Base-by-base conservation (phyloP, 345 rosid genomes). In the Eucalyptus pauciflora region DNA sequence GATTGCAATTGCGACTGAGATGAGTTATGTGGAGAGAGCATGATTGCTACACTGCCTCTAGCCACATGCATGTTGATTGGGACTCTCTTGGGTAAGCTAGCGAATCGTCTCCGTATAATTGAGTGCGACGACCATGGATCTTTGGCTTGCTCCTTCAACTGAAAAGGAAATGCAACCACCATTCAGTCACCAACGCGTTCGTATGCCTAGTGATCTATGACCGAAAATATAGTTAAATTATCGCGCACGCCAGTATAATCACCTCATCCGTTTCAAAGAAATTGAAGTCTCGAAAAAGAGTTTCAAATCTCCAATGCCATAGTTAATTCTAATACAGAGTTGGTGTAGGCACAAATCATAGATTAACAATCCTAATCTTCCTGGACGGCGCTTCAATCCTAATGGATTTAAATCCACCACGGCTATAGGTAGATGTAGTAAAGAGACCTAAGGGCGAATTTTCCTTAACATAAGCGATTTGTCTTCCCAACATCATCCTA, bases 221-320 rank as follows among this genome's bases (percentile, higher is more conserved):
- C 46, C 0, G 2, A 18, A 71, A 37, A 71, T 71, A 37, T 37
- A 1, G 46, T 20, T 37, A 20, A 76, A 76, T 76, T 37, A 76
- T 76, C 8, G 8, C 27, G 25, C 10, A 3, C 6, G 27, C 8
- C 8, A 0, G 3, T 10, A 18, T 1, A 76, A 76, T 37, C 27
- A 2, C 27, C 46, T 37, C 27, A 5, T 76, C 27, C 15, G 14
- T 76, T 10, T 76, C 27, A 5, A 76, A 76, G 27, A 37, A 76
- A 37, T 76, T 22, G 8, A 76, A 76, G 46, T 11, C 22, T 76
- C 27, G 48, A 76, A 10, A 37, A 76, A 18, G 27, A 37, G 80
- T 18, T 76, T 20, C 83, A 22, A 37, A 18, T 71, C 25, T 10
- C 81, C 25, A 3, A 76, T 11, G 27, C 83, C 8, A 37, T 37